phyloP scores from a whole-genome alignment of 2,329 filamentous ascomycete genomes.

The Huntiella decipiens region DNA sequence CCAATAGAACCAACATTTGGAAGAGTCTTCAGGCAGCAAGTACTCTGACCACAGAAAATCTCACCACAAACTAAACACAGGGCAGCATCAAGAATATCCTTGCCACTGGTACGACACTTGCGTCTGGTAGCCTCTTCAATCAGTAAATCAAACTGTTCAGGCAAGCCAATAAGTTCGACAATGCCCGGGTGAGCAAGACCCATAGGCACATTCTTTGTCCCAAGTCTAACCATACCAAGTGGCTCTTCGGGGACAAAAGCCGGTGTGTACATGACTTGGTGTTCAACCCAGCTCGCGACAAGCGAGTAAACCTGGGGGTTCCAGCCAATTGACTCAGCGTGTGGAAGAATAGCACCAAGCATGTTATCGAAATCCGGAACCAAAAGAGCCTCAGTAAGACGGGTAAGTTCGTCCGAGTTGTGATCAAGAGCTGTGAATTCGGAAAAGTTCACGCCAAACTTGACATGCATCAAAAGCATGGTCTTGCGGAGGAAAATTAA shows the following conservation, averaged over 20 bases:
- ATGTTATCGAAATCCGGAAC: slow-evolving; percentile 66
- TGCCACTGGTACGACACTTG: slow-evolving; percentile 73
- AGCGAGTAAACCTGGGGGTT: slow-evolving; percentile 18
- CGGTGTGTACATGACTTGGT: slow-evolving; percentile 24
- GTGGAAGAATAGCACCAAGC: slow-evolving; percentile 38
- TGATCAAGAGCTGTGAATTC: slow-evolving; percentile 42
- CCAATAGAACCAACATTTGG: slow-evolving; percentile 38
- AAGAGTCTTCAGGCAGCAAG: slow-evolving; percentile 63
- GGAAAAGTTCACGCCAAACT: slow-evolving; percentile 75
- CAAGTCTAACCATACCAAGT: background rate
- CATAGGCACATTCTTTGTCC: slow-evolving; percentile 18
- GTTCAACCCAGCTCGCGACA: slow-evolving; percentile 54
- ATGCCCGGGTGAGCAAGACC: slow-evolving; percentile 66
- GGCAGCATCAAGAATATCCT: slow-evolving; percentile 76
- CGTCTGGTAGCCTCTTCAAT: slow-evolving; percentile 79
- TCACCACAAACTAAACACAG: slow-evolving; percentile 90
- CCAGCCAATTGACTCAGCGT: slow-evolving; percentile 17
- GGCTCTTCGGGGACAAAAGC: background rate
- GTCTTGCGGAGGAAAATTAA: slow-evolving; percentile 79
- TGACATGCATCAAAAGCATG: slow-evolving; percentile 66
- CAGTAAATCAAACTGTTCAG: slow-evolving; percentile 76
- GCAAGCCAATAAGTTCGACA: slow-evolving; percentile 81
- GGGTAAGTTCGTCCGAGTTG: slow-evolving; percentile 59
- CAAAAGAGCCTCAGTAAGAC: slow-evolving; percentile 56
- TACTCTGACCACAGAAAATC: slow-evolving; percentile 88